Conservation (phyloP, 2,329 filamentous ascomycete species). For the Sphaceloma murrayae region DNA sequence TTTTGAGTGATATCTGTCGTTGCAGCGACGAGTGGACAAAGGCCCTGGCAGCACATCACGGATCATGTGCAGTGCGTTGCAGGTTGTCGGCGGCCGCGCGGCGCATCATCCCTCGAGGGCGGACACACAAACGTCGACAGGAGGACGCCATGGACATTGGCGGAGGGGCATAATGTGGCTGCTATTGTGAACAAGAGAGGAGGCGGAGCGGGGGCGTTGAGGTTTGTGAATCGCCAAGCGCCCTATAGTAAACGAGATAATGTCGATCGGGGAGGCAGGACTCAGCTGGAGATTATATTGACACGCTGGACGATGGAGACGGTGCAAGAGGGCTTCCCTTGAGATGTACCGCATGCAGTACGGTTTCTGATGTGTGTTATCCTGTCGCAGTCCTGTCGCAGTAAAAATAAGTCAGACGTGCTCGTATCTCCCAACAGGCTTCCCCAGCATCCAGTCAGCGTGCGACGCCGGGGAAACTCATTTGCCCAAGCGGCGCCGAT, state of each 20-base stretch:
- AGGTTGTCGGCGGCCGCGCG: constrained; percentile 7
- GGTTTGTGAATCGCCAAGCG: constrained; percentile 4
- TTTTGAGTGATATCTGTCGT: neutral
- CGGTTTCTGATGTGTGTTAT: too few species aligned
- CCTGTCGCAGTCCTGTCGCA: too few species aligned
- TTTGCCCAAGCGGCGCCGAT: constrained; percentile 9
- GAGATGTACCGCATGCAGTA: too few species aligned
- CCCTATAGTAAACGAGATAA: constrained; percentile 3
- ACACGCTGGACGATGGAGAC: too few species aligned
- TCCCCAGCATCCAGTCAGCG: too few species aligned
- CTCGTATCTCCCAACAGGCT: too few species aligned
- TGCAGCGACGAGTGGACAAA: neutral
- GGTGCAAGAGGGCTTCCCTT: too few species aligned
- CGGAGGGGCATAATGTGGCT: constrained; percentile 13
- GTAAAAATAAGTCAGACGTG: too few species aligned
- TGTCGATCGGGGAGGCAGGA: neutral
- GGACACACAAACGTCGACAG: too few species aligned
- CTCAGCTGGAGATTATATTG: neutral
- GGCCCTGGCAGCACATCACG: neutral
- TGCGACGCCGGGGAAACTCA: too few species aligned
- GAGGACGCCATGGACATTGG: neutral
- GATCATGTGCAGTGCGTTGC: neutral
- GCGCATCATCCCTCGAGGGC: neutral
- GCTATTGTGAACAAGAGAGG: too few species aligned
- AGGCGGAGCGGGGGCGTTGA: too few species aligned